Evolutionary conservation across 495 filamentous ascomycete species (phyloP).

Genomic region (Neurospora intermedia): DNA sequence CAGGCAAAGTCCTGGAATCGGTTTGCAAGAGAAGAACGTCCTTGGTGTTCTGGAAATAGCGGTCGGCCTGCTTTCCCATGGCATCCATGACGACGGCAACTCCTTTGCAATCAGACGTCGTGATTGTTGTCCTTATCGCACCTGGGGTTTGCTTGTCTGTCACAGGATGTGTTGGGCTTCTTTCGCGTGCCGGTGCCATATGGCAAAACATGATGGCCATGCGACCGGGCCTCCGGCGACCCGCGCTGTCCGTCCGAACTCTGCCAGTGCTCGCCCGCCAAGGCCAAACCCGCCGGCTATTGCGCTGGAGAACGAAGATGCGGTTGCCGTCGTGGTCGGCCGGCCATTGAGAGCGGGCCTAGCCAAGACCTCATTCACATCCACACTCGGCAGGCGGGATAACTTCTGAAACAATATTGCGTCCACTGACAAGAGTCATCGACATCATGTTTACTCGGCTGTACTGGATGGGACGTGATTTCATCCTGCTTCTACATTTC

Average conservation of each 20-base stretch:
- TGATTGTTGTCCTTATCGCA: not conserved
- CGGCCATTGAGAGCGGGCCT: not conserved
- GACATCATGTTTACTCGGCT: not conserved
- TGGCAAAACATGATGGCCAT: not conserved
- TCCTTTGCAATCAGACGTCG: not conserved
- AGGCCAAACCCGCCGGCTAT: not conserved
- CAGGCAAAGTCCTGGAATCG: not conserved
- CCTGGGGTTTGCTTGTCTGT: not conserved
- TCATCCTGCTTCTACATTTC: not conserved
- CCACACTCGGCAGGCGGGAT: not conserved
- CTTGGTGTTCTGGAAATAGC: not conserved
- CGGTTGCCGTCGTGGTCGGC: not conserved
- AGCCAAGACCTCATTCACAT: not conserved
- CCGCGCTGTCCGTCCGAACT: not conserved
- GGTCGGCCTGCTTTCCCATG: not conserved
- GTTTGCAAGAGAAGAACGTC: not conserved
- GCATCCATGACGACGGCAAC: not conserved
- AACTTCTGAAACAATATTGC: not conserved
- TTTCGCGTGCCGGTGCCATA: not conserved
- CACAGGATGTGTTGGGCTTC: not conserved
- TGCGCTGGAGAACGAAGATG: not conserved
- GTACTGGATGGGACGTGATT: not conserved
- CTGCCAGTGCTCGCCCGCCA: not conserved
- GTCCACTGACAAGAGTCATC: not conserved
- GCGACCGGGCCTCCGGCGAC: not conserved